A percentile compares a stretch with the other conserved stretches of the same genome.
Conservation (phyloP, 176 grass and related monocot genomes). For the Aegilops bicornis region DNA sequence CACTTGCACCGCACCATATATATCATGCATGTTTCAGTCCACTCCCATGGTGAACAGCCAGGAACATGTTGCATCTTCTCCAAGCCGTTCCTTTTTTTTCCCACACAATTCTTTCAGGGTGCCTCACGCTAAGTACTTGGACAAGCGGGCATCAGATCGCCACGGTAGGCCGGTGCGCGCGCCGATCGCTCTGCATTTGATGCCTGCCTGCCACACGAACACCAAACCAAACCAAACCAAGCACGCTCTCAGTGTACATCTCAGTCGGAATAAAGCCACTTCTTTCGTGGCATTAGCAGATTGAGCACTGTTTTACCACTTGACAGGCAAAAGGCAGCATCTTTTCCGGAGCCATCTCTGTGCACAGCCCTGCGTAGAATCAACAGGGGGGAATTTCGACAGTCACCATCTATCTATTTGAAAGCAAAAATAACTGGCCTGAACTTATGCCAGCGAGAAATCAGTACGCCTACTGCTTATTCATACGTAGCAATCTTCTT, state of each 20-base stretch:
- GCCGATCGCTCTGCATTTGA: conserved; percentile 33
- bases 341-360: conserved; percentile 29
- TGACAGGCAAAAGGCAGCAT: conserved; percentile 50
- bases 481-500: not conserved
- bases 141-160: conserved; percentile 29
- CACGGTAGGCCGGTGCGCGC: conserved; percentile 35
- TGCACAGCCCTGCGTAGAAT: conserved; percentile 30
- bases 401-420: not conserved
- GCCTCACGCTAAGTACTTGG: conserved; percentile 19
- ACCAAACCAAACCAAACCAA: not conserved
- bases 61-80: conserved; percentile 2
- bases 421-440: not conserved
- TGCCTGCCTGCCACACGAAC: conserved; percentile 22
- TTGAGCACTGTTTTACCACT: conserved; percentile 39
- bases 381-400: not conserved
- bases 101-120: not conserved
- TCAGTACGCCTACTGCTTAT: not conserved
- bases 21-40: not conserved
- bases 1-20: not conserved
- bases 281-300: not conserved
- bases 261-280: not conserved
- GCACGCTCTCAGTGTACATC: not conserved
- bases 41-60: not conserved
- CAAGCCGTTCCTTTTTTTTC: not conserved
- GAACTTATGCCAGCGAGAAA: too few relatives aligned